Evolutionary conservation across 768 basidiomycete genomes (phyloP), one percentile per base, ranked within the genome.

Genomic region (Cyclocybe cylindracea): DNA sequence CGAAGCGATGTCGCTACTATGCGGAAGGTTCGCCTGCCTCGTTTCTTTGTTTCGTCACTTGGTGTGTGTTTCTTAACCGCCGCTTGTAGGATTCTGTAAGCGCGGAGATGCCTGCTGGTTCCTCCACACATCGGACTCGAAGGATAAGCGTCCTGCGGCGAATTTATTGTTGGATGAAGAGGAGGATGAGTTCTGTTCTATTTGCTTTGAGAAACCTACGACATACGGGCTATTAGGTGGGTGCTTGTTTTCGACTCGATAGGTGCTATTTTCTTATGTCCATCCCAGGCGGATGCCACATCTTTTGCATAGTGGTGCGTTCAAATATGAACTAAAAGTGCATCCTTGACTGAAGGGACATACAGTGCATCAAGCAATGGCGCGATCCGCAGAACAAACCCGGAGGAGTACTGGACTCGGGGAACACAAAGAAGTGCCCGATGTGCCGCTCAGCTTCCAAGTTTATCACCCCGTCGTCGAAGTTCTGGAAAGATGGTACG

Each of bases 291-390:
- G 84, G 83, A 32, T 93, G 91, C 54, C 91, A 93, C 66, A 71
- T 89, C 43, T 92, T 91, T 66, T 93, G 91, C 64, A 73, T 87
- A 35, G 66, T 79, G 53, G 89, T 90, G 63, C 51, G 77, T 68
- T 41, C 36, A 6, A 31, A 32, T 16, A 7, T 42, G 45, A 9
- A 43, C 39, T 9, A 11, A 14, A 18, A 18, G 24, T 46, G 44
- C 32, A 47, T 42, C 53, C 34, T 60, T 43, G 40, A 39, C 44
- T 10, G 10, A 24, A 24, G 24, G 24, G 24, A 39, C 32, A 33
- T 46, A 24, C 58, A 91, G 86, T 93, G 91, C 63, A 88, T 93
- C 53, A 84, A 83, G 39, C 80, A 82, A 60, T 93, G 91, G 91
- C 82, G 91, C 24, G 81, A 82, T 55, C 78, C 78, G n/a, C 61